phyloP scores from a whole-genome alignment of 2,329 filamentous ascomycete species.

The Calonectria pteridis region DNA sequence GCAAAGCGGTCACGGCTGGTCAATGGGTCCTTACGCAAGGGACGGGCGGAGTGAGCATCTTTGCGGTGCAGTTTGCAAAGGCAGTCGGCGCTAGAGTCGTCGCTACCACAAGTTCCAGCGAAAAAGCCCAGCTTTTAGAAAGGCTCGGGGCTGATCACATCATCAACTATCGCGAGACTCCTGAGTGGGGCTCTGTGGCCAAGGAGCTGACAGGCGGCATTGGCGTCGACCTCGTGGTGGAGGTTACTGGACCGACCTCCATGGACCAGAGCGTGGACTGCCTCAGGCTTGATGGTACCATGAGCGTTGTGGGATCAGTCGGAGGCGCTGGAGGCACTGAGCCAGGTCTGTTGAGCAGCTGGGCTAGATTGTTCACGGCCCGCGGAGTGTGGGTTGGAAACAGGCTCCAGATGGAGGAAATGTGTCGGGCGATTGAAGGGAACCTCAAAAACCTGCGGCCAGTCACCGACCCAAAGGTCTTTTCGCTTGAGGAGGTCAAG shows the following conservation, averaged over 20 bases:
- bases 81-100: slow-evolving; percentile 56
- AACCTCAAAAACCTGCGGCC: slow-evolving; percentile 54
- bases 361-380: slow-evolving; percentile 49
- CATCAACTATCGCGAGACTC: slow-evolving; percentile 57
- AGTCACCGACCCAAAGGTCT: slow-evolving; percentile 57
- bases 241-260: slow-evolving; percentile 55
- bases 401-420: slow-evolving; percentile 61
- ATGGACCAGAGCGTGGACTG: slow-evolving; percentile 55
- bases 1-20: slow-evolving; percentile 47
- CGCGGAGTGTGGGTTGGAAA: slow-evolving; percentile 60
- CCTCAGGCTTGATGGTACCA: slow-evolving; percentile 55
- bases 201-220: slow-evolving; percentile 50
- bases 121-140: slow-evolving; percentile 52
- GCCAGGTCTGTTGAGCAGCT: slow-evolving; percentile 6
- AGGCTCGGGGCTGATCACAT: slow-evolving; percentile 56
- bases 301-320: slow-evolving; percentile 51
- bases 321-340: not conserved
- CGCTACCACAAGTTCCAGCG: slow-evolving; percentile 54
- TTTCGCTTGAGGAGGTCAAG: slow-evolving; percentile 56
- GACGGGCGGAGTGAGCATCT: slow-evolving; percentile 57
- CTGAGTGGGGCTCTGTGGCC: slow-evolving; percentile 55
- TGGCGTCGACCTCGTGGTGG: slow-evolving; percentile 59
- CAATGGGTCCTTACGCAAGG: slow-evolving; percentile 56
- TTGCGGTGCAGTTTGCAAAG: slow-evolving; percentile 57
- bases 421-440: slow-evolving; percentile 62